Evolutionary conservation across 75 land plant genomes (phyloP).

Genomic region (Isoetes taiwanensis): DNA sequence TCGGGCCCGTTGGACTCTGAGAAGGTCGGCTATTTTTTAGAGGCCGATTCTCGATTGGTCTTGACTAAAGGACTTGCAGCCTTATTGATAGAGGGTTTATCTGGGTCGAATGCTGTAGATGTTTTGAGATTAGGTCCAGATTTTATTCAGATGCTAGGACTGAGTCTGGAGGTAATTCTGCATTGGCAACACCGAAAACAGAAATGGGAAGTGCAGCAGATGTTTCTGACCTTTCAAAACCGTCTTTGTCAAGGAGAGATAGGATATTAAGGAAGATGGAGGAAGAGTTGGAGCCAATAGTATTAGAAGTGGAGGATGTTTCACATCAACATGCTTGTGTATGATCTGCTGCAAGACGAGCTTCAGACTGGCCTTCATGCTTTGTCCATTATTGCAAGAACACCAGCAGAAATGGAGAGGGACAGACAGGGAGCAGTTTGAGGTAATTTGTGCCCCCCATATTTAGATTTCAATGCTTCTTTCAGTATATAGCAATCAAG

Average conservation of each 20-base stretch:
- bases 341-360: slow-evolving; percentile 64
- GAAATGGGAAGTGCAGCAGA: not conserved
- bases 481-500: too few relatives aligned
- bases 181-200: not conserved
- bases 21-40: slow-evolving; percentile 37
- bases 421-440: too few relatives aligned
- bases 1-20: slow-evolving; percentile 35
- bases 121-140: slow-evolving; percentile 51
- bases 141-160: slow-evolving; percentile 55
- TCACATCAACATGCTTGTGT: slow-evolving; percentile 75
- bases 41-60: slow-evolving; percentile 72
- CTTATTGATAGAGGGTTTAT: slow-evolving; percentile 64
- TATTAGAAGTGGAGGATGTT: slow-evolving; percentile 62
- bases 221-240: too few relatives aligned
- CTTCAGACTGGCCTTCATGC: slow-evolving; percentile 82
- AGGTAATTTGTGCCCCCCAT: too few relatives aligned
- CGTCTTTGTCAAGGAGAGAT: slow-evolving; percentile 18
- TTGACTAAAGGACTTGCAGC: slow-evolving; percentile 84
- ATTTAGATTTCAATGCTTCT: too few relatives aligned
- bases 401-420: slow-evolving; percentile 40
- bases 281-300: slow-evolving; percentile 42
- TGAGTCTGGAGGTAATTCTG: slow-evolving; percentile 23
- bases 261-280: slow-evolving; percentile 50
- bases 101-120: slow-evolving; percentile 35
- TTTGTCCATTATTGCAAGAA: slow-evolving; percentile 73